These are phyloP conservation scores for Synchytrium microbalum DNA, from an alignment of 371 early-diverging fungal genomes.

Conservation along the genomic window DNA sequence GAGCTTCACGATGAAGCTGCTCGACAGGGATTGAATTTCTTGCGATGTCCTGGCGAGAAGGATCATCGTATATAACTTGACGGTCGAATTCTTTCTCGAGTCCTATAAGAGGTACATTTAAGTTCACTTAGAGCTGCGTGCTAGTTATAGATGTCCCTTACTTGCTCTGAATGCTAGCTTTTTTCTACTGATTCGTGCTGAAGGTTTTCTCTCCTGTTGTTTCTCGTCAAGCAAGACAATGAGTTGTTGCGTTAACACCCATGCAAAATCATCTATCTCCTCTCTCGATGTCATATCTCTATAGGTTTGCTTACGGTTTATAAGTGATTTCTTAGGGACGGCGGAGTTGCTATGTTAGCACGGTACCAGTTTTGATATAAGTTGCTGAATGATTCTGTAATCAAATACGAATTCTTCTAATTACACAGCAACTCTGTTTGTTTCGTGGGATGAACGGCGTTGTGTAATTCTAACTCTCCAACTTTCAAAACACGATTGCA, in stretches of 20 bases:
- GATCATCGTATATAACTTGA: neutral
- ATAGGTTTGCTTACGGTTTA: too few relatives aligned
- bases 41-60: conserved; percentile 10
- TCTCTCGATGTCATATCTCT: too few relatives aligned
- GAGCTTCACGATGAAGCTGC: conserved; percentile 22
- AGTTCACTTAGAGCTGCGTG: neutral
- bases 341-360: too few relatives aligned
- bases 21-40: conserved; percentile 26
- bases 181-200: neutral
- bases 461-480: too few relatives aligned
- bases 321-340: too few relatives aligned
- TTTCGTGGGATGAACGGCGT: too few relatives aligned
- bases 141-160: neutral
- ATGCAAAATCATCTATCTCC: too few relatives aligned
- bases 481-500: too few relatives aligned
- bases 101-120: neutral
- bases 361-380: too few relatives aligned
- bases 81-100: neutral
- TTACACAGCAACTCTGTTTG: too few relatives aligned
- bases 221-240: neutral
- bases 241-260: neutral
- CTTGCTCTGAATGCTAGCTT: neutral
- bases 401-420: too few relatives aligned
- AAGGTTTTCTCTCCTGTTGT: neutral
- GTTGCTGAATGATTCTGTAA: too few relatives aligned